A percentile compares a stretch with the other conserved stretches of the same genome.
Conservation (phyloP, 164 flowering plant genomes). For the Aristolochia californica region DNA sequence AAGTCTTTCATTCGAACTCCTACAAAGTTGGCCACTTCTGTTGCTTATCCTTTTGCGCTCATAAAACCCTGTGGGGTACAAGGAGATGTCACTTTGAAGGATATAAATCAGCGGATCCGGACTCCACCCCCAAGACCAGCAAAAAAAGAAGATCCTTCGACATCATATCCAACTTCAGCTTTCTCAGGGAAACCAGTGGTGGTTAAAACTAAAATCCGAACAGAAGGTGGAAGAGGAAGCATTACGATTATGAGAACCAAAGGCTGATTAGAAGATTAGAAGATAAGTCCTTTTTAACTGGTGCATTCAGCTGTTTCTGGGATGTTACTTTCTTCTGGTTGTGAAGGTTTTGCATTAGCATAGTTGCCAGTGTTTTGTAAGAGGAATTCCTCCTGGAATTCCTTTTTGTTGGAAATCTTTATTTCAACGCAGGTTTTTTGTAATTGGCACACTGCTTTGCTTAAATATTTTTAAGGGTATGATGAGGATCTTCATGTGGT, state of each 20-base stretch:
- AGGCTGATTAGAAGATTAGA: slow-evolving; percentile 32
- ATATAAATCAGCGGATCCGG: slow-evolving; percentile 74
- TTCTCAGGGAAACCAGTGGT: slow-evolving; percentile 96
- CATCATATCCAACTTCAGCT: slow-evolving; percentile 67
- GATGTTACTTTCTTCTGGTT: too few species aligned
- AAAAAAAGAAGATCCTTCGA: slow-evolving; percentile 32
- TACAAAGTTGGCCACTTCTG: slow-evolving; percentile 55
- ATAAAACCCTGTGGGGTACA: slow-evolving; percentile 71
- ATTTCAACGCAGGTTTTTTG: too few species aligned
- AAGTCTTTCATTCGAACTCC: slow-evolving; percentile 52
- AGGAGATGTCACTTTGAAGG: slow-evolving; percentile 83
- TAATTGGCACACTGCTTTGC: too few species aligned
- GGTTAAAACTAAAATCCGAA: slow-evolving; percentile 80
- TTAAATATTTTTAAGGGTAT: too few species aligned
- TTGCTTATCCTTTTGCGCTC: slow-evolving; percentile 83
- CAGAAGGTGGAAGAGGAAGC: slow-evolving; percentile 97
- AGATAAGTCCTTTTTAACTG: too few species aligned
- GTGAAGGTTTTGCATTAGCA: too few species aligned
- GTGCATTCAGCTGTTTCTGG: too few species aligned
- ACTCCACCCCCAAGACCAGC: slow-evolving; percentile 61
- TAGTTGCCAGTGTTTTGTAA: too few species aligned
- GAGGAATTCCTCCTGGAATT: too few species aligned
- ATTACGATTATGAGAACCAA: slow-evolving; percentile 91
- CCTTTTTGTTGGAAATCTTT: too few species aligned
- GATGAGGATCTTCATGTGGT: too few species aligned